Conservation (phyloP, 2,329 filamentous ascomycete genomes). For the Ascochyta pisi region DNA sequence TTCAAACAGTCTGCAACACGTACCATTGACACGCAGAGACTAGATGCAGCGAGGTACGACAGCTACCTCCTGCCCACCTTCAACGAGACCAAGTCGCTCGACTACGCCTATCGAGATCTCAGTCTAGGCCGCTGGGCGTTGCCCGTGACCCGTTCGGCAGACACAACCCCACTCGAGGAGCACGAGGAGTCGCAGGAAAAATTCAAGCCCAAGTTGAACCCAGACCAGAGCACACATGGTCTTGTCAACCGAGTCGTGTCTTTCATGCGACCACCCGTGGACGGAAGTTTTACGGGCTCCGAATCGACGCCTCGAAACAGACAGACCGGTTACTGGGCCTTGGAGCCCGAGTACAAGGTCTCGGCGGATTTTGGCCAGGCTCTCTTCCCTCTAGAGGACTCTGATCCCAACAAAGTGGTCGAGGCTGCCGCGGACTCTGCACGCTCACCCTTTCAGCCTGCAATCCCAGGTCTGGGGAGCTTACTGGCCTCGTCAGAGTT, state of each 20-base stretch:
- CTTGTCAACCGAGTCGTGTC: slow-evolving; percentile 7
- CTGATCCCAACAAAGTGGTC: slow-evolving; percentile 1
- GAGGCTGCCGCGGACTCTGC: slow-evolving; percentile 5
- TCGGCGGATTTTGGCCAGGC: slow-evolving; percentile 35
- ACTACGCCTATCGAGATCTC: slow-evolving; percentile 28
- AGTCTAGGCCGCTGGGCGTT: slow-evolving; percentile 38
- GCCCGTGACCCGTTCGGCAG: slow-evolving; percentile 17
- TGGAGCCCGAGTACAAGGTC: slow-evolving; percentile 23
- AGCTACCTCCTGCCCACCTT: slow-evolving; percentile 28
- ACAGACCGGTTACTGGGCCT: slow-evolving; percentile 23
- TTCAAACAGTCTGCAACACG: slow-evolving; percentile 19
- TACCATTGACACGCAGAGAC: slow-evolving; percentile 28
- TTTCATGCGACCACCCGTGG: slow-evolving; percentile 1
- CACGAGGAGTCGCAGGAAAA: background rate
- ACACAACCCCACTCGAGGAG: background rate
- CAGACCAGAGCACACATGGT: slow-evolving; percentile 1
- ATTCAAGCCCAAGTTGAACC: background rate
- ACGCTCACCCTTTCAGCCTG: slow-evolving; percentile 24
- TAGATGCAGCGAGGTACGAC: slow-evolving; percentile 20
- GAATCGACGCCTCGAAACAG: slow-evolving; percentile 6
- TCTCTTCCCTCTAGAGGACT: slow-evolving; percentile 28
- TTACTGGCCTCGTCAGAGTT: slow-evolving; percentile 29
- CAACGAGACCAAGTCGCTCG: slow-evolving; percentile 29
- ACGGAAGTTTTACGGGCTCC: slow-evolving; percentile 1
- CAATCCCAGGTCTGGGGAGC: slow-evolving; percentile 31